phyloP scores from a whole-genome alignment of 2,329 filamentous ascomycete genomes.

The Leptographium procerum region DNA sequence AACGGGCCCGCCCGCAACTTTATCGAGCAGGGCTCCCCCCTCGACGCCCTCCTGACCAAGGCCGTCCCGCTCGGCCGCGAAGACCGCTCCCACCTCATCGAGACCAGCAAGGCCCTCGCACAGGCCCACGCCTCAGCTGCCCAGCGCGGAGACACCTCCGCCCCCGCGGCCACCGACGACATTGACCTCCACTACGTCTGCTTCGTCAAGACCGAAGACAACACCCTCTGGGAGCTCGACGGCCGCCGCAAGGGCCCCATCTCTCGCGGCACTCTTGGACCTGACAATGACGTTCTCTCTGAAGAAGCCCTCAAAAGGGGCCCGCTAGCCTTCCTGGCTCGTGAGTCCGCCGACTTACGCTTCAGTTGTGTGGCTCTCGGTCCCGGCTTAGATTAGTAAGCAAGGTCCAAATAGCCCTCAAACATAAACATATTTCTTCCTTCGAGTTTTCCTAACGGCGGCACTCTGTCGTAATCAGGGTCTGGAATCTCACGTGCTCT shows the following conservation, averaged over 20 bases:
- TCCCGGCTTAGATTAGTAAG: slow-evolving; percentile 23
- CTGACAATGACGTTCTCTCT: slow-evolving; percentile 61
- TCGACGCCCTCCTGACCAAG: slow-evolving; percentile 53
- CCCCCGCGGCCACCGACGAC: slow-evolving; percentile 66
- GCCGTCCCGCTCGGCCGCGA: slow-evolving; percentile 59
- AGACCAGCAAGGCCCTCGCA: slow-evolving; percentile 65
- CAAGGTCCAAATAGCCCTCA: background rate
- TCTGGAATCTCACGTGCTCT: no score
- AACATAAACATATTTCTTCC: background rate
- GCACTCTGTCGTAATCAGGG: no score
- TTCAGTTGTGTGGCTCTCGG: slow-evolving; percentile 49
- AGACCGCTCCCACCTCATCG: slow-evolving; percentile 62
- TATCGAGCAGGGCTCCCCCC: slow-evolving; percentile 44
- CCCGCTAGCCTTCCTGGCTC: slow-evolving; percentile 42
- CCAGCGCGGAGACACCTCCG: slow-evolving; percentile 61
- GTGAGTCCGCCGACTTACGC: slow-evolving; percentile 41
- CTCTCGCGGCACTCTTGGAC: slow-evolving; percentile 39
- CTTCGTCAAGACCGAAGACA: slow-evolving; percentile 67
- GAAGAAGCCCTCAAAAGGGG: slow-evolving; percentile 64
- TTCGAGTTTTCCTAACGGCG: background rate
- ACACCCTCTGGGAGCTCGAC: slow-evolving; percentile 50
- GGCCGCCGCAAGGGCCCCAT: slow-evolving; percentile 47
- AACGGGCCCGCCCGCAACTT: slow-evolving; percentile 62
- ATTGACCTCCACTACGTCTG: slow-evolving; percentile 95
- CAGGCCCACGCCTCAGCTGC: slow-evolving; percentile 70